Evolutionary conservation across 208 protist species (phyloP).

Genomic region (Zelonia costaricensis): DNA sequence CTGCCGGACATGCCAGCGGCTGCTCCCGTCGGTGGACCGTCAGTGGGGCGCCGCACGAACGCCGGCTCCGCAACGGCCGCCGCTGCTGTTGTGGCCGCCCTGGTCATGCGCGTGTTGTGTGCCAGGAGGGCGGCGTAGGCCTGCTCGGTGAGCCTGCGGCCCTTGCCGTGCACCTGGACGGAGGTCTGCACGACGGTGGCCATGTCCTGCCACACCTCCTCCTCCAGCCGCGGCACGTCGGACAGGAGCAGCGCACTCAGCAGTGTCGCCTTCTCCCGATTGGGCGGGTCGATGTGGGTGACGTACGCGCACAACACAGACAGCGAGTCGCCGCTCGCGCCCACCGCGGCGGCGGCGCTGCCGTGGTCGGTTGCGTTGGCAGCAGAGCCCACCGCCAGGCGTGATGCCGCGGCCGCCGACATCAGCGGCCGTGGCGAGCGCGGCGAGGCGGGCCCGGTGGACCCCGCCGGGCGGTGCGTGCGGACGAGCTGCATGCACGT

Average conservation of each 20-base stretch:
- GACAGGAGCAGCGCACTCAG: constrained; percentile 25
- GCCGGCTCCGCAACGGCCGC: background rate
- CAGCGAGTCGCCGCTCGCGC: constrained; percentile 10
- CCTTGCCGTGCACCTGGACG: constrained; percentile 19
- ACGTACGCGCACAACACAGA: constrained; percentile 24
- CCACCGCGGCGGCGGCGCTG: background rate
- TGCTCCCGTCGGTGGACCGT: background rate
- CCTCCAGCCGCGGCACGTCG: constrained; percentile 26
- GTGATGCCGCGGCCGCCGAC: background rate
- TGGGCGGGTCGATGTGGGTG: constrained; percentile 18
- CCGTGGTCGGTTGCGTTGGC: background rate
- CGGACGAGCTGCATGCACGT: constrained; percentile 23
- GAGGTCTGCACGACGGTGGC: constrained; percentile 19
- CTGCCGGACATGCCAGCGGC: background rate
- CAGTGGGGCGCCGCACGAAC: background rate
- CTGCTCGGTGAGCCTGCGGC: constrained; percentile 19
- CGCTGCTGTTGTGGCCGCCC: background rate
- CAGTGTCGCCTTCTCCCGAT: constrained; percentile 18
- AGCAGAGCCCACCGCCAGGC: background rate
- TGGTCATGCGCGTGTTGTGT: constrained; percentile 10
- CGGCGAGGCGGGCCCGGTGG: background rate
- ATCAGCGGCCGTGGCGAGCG: background rate
- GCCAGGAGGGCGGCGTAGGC: constrained; percentile 7
- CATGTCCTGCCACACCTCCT: constrained; percentile 34
- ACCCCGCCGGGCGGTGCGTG: constrained; percentile 9